phyloP scores from a whole-genome alignment of 331 rosid species.

The Rhamnella rubrinervis region DNA sequence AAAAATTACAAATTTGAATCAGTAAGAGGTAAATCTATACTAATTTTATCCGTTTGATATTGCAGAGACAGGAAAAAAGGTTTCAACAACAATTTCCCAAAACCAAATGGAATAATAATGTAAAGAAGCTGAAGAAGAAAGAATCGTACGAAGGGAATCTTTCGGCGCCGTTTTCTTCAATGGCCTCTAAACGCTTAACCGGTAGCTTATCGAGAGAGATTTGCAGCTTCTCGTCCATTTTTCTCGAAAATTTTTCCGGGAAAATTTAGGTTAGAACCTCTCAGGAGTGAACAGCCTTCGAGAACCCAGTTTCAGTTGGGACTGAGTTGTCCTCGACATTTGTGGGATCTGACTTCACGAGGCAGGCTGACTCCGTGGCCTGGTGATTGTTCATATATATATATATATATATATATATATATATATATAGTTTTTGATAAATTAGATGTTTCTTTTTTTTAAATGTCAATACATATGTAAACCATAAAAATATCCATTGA shows the following conservation, averaged over 20 bases:
- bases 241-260: conserved; percentile 12
- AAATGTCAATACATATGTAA: too few relatives aligned
- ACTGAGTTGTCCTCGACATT: not conserved
- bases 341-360: too few relatives aligned
- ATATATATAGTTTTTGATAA: too few relatives aligned
- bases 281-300: not conserved
- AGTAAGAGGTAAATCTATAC: not conserved
- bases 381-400: too few relatives aligned
- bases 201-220: conserved; percentile 88
- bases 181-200: conserved; percentile 76
- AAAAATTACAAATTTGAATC: not conserved
- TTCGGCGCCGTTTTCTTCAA: conserved; percentile 80
- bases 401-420: too few relatives aligned
- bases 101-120: not conserved
- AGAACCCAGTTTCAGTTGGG: too few relatives aligned
- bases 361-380: too few relatives aligned
- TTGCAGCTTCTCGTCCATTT: conserved; percentile 57
- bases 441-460: too few relatives aligned
- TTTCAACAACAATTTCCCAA: not conserved
- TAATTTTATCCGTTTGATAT: not conserved
- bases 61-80: not conserved
- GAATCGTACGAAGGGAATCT: conserved; percentile 67
- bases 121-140: not conserved
- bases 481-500: too few relatives aligned
- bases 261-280: conserved; percentile 16